Base-by-base conservation (phyloP, 192 early-diverging fungal genomes). In the Entomortierella lignicola region DNA sequence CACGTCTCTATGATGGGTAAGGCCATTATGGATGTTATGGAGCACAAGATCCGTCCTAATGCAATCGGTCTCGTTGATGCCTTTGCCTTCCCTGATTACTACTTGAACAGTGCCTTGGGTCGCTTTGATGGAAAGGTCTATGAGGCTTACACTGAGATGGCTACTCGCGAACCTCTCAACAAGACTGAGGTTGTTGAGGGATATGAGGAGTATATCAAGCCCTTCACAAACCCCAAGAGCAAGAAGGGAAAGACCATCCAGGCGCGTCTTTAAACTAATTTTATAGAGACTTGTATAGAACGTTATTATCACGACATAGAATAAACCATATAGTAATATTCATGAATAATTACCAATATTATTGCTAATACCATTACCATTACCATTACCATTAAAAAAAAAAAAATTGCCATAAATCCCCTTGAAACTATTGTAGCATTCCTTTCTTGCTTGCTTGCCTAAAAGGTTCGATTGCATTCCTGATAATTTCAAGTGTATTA, bases 51-150 rank as follows among this genome's bases (percentile, higher is more conserved):
- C 15, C 85, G 94, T 15, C 89, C 87, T 55, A 88, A 97, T 71
- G 92, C 92, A 17, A 88, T 97, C 21, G 83, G 91, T 0, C 85
- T 97, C 15, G 93, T 94, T 21, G 95, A 97, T 47, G 88, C 93
- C 0, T 95, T 92, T 83, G 88, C 86, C 20, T 77, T 93, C 30
- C 86, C 92, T 0, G 95, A 97, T 48, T 91, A 91, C 60, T 79
- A 85, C 41, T 84, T 97, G 20, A 88, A 94, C 83, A 92, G 91
- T 47, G 90, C 93, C 12, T 77, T 97, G 41, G 95, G 91, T 21
- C 82, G 91, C 26, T 88, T 83, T 51, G 93, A 94, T 63, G 94
- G 93, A 54, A 86, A 89, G 61, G 91, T 94, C 23, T 97, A 97
- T 47, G 93, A 94, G 65, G 79, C 85, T 63, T 89, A 93, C 81